phyloP scores from a whole-genome alignment of 208 protist species.

The Leishmania mexicana region DNA sequence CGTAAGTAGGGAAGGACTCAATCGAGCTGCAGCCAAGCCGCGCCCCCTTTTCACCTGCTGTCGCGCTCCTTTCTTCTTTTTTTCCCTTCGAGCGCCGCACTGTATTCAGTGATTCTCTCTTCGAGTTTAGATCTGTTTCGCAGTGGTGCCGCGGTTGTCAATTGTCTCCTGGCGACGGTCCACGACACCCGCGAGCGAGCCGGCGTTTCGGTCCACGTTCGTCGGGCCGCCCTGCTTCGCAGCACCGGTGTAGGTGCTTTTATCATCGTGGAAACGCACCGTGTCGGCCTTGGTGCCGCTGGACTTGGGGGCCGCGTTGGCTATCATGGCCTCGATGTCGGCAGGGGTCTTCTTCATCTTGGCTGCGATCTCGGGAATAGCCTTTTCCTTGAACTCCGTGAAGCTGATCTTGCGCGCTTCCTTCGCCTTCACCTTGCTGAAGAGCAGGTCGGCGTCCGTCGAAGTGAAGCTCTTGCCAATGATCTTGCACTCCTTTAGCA shows the following conservation, averaged over 20 bases:
- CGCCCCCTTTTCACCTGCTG: neutral
- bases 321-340: slow-evolving; percentile 63
- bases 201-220: slow-evolving; percentile 90
- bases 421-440: slow-evolving; percentile 92
- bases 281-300: slow-evolving; percentile 80
- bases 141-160: slow-evolving; percentile 79
- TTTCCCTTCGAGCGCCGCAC: neutral
- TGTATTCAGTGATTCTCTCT: neutral
- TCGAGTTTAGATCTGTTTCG: slow-evolving; percentile 62
- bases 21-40: neutral
- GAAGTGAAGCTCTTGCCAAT: slow-evolving; percentile 89
- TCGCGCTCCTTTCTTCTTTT: neutral
- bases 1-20: too few relatives aligned
- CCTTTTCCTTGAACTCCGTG: slow-evolving; percentile 67
- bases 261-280: slow-evolving; percentile 93
- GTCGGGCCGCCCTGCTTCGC: slow-evolving; percentile 89
- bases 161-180: slow-evolving; percentile 76
- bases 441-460: slow-evolving; percentile 90
- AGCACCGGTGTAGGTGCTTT: slow-evolving; percentile 89
- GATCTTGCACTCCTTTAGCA: slow-evolving; percentile 92
- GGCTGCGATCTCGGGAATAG: slow-evolving; percentile 80
- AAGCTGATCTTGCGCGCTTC: slow-evolving; percentile 87
- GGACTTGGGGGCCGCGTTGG: slow-evolving; percentile 50
- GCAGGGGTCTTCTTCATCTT: slow-evolving; percentile 87
- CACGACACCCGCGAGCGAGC: slow-evolving; percentile 81